A percentile compares a stretch with the other conserved stretches of the same genome.
Evolutionary conservation across 495 filamentous ascomycete genomes (phyloP).

Genomic region (Beverwykella pulmonaria): DNA sequence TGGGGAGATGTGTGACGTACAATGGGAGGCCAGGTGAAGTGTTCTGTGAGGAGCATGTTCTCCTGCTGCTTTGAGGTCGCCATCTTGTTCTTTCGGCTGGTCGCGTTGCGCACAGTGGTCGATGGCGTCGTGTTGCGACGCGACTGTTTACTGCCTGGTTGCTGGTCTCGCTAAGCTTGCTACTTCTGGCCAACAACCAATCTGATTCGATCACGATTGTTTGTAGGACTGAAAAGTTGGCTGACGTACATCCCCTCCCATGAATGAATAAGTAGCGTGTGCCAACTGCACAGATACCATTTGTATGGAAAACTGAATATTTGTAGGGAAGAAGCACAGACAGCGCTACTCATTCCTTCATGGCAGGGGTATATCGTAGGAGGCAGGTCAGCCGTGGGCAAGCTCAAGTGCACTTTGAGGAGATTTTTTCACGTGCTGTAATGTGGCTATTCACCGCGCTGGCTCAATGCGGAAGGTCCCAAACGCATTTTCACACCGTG

Average conservation of each 20-base stretch:
- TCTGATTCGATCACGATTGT: neutral
- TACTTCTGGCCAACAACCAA: neutral
- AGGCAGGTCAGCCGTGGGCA: too few species aligned
- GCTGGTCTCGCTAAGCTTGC: neutral
- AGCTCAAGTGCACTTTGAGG: too few species aligned
- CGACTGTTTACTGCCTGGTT: conserved; percentile 22
- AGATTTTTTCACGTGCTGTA: neutral
- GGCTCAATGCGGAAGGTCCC: neutral
- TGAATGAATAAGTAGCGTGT: too few species aligned
- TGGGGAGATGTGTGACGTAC: conserved; percentile 55
- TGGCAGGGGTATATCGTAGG: too few species aligned
- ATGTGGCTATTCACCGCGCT: neutral
- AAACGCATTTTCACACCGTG: too few species aligned
- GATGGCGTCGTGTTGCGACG: neutral
- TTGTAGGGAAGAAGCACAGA: too few species aligned
- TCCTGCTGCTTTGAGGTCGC: conserved; percentile 52
- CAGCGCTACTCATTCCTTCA: too few species aligned
- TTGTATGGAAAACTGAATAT: too few species aligned
- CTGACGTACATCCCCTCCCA: too few species aligned
- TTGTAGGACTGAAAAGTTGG: neutral
- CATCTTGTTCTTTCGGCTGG: conserved; percentile 47
- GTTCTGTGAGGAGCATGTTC: conserved; percentile 87
- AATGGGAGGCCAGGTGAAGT: conserved; percentile 90
- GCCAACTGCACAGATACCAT: too few species aligned
- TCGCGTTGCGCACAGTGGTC: neutral